Evolutionary conservation across 345 rosid genomes (phyloP).

Genomic region (Mallotus nudiflorus): DNA sequence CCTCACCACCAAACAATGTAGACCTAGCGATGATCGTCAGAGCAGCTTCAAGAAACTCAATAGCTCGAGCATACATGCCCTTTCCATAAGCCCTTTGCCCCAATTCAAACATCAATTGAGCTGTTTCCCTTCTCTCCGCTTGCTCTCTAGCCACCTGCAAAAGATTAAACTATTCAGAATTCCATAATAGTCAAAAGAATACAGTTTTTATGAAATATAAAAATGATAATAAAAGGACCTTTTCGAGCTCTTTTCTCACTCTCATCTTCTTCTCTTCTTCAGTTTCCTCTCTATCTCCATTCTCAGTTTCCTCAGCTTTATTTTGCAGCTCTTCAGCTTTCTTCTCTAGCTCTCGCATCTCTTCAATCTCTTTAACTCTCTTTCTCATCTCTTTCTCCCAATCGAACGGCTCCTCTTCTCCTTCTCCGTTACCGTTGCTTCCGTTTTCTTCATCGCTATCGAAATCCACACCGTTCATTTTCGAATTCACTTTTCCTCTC

Average conservation of each 20-base stretch:
- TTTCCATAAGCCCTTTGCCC: slow-evolving; percentile 95
- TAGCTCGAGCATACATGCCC: slow-evolving; percentile 85
- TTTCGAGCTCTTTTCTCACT: slow-evolving; percentile 81
- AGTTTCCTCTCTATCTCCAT: slow-evolving; percentile 50
- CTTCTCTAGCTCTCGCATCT: slow-evolving; percentile 79
- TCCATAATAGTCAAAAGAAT: background rate
- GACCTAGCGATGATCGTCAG: slow-evolving; percentile 83
- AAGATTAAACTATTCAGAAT: background rate
- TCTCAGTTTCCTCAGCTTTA: slow-evolving; percentile 46
- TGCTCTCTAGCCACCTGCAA: slow-evolving; percentile 91
- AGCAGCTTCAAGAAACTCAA: slow-evolving; percentile 91
- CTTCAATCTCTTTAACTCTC: slow-evolving; percentile 74
- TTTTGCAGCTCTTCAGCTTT: slow-evolving; percentile 86
- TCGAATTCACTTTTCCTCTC: slow-evolving; percentile 66
- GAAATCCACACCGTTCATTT: slow-evolving; percentile 70
- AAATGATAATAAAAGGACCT: slow-evolving; percentile 38
- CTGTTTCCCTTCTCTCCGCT: slow-evolving; percentile 86
- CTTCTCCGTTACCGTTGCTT: slow-evolving; percentile 42
- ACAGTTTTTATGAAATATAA: no score
- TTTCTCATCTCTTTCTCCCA: slow-evolving; percentile 81
- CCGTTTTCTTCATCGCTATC: slow-evolving; percentile 51
- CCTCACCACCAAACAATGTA: slow-evolving; percentile 96
- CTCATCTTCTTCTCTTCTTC: slow-evolving; percentile 88
- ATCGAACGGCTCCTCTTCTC: slow-evolving; percentile 44
- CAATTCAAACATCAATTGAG: slow-evolving; percentile 87